phyloP scores from a whole-genome alignment of 352 stramenopile species.

The Phytophthora sp. region DNA sequence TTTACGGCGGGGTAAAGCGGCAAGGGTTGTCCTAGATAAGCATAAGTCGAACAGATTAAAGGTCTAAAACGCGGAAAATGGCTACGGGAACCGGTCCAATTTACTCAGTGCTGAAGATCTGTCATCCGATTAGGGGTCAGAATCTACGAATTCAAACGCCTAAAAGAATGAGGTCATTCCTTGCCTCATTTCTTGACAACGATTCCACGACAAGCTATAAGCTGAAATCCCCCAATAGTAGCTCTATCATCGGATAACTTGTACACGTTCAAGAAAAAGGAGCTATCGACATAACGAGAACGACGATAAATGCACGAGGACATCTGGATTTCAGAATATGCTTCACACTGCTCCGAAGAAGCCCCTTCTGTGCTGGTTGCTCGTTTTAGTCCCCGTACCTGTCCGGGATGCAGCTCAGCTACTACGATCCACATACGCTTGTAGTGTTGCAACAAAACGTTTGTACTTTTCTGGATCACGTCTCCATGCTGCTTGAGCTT shows the following conservation, averaged over 20 bases:
- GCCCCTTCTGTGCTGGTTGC: slow-evolving; percentile 11
- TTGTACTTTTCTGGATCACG: slow-evolving; percentile 53
- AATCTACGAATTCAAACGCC: no score
- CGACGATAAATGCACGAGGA: slow-evolving; percentile 53
- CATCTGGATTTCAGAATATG: slow-evolving; percentile 28
- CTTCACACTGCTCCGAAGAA: slow-evolving; percentile 38
- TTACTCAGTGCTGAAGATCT: no score
- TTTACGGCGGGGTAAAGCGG: no score
- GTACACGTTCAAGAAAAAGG: slow-evolving; percentile 64
- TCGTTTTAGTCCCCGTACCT: slow-evolving; percentile 17
- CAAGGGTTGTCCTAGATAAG: no score
- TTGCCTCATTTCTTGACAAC: no score
- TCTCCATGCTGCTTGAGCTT: slow-evolving; percentile 45
- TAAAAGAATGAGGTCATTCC: no score
- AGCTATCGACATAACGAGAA: slow-evolving; percentile 58
- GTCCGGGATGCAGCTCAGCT: slow-evolving; percentile 43
- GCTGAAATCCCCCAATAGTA: no score
- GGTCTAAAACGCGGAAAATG: no score
- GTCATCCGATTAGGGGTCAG: no score
- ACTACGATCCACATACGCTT: slow-evolving; percentile 45
- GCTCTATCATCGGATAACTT: slow-evolving; percentile 47
- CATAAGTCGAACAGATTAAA: no score
- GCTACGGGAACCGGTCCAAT: no score
- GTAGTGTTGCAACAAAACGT: slow-evolving; percentile 38
- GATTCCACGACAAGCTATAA: no score